phyloP scores from a whole-genome alignment of 768 basidiomycete genomes.

The Leccinum fibrillosum region DNA sequence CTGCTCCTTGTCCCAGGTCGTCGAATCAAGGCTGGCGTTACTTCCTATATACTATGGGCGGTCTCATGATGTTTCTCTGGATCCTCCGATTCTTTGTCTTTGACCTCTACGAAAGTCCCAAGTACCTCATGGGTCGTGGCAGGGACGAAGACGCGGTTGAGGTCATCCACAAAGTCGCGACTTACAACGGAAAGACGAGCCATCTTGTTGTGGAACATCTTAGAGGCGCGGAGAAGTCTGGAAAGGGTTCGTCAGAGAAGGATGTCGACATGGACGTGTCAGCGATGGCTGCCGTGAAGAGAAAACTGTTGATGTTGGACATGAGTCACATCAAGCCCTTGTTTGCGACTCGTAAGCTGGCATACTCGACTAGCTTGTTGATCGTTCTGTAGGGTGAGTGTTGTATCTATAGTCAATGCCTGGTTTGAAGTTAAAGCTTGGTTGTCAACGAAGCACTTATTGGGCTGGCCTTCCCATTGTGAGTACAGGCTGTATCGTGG shows the following conservation, averaged over 20 bases:
- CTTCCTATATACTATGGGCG: conserved; percentile 71
- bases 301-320: conserved; percentile 41
- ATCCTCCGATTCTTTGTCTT: conserved; percentile 64
- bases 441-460: conserved; percentile 51
- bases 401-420: not conserved
- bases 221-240: conserved; percentile 14
- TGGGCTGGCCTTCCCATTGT: conserved; percentile 73
- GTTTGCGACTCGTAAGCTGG: conserved; percentile 49
- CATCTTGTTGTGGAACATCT: conserved; percentile 53
- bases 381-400: conserved; percentile 51
- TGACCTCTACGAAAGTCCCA: conserved; percentile 65
- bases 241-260: conserved; percentile 6
- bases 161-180: conserved; percentile 59
- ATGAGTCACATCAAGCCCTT: conserved; percentile 43
- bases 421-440: not conserved
- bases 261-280: conserved; percentile 32
- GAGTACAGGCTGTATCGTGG: conserved; percentile 14
- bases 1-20: conserved; percentile 48
- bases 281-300: conserved; percentile 34
- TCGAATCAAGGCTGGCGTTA: conserved; percentile 76
- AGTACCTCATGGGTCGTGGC: conserved; percentile 69
- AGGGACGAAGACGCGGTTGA: conserved; percentile 58
- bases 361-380: conserved; percentile 47
- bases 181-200: conserved; percentile 52
- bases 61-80: conserved; percentile 63